phyloP scores from a whole-genome alignment of 306 rosid genomes.

The Cajanus cajan region DNA sequence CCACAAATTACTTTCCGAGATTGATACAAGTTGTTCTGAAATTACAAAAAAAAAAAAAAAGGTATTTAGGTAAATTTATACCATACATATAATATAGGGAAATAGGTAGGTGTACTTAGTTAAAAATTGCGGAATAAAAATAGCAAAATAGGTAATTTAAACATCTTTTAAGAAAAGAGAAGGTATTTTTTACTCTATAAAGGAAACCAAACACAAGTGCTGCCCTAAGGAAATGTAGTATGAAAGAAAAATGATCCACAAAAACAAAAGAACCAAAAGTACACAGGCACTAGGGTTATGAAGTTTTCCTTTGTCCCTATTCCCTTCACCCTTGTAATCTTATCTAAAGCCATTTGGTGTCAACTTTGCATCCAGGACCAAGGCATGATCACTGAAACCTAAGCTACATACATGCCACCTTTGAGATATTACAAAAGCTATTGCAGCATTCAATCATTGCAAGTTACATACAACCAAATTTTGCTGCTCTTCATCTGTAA shows the following conservation, averaged over 20 bases:
- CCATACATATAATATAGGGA: too few relatives aligned
- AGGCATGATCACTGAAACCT: slow-evolving; percentile 3
- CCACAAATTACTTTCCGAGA: too few relatives aligned
- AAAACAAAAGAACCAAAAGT: background rate
- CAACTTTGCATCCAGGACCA: slow-evolving; percentile 12
- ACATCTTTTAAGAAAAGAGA: too few relatives aligned
- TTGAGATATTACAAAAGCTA: background rate
- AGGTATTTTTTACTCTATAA: too few relatives aligned
- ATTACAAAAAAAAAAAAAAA: too few relatives aligned
- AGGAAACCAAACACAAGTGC: too few relatives aligned
- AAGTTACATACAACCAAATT: slow-evolving; percentile 25
- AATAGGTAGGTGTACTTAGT: too few relatives aligned
- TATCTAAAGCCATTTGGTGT: slow-evolving; percentile 18
- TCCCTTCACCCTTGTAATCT: background rate
- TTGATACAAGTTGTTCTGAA: too few relatives aligned
- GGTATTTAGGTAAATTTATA: too few relatives aligned
- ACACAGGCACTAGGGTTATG: background rate
- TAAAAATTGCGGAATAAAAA: too few relatives aligned
- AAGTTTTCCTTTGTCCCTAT: background rate
- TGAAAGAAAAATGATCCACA: background rate
- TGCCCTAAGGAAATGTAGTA: background rate
- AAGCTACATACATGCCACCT: background rate
- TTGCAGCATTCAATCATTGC: slow-evolving; percentile 12
- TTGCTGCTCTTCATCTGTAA: slow-evolving; percentile 30
- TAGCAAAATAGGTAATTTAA: too few relatives aligned